phyloP scores from a whole-genome alignment of 106 monocot genomes.

The Hemerocallis citrina region DNA sequence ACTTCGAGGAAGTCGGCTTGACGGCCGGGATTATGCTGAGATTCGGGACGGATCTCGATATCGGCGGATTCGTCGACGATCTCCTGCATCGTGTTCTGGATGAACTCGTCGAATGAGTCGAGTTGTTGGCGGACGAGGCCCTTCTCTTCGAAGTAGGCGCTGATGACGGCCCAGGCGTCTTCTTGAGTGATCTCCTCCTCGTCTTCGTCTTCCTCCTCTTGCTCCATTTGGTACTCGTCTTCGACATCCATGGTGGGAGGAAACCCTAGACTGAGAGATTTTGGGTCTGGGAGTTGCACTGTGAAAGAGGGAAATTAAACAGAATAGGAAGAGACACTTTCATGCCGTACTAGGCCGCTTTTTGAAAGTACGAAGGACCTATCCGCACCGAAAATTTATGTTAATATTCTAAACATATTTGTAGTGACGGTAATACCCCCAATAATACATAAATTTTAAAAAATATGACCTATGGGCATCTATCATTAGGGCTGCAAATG shows the following conservation, averaged over 20 bases:
- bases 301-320: no score
- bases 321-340: no score
- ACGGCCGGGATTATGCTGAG: constrained; percentile 91
- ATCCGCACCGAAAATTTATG: no score
- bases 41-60: constrained; percentile 97
- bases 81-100: constrained; percentile 98
- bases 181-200: constrained; percentile 97
- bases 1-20: constrained; percentile 89
- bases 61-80: constrained; percentile 92
- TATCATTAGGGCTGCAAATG: no score
- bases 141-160: constrained; percentile 98
- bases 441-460: no score
- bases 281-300: no score
- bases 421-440: no score
- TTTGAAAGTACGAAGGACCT: no score
- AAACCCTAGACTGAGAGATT: no score
- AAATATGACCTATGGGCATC: no score
- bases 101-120: constrained; percentile 96
- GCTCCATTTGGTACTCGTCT: constrained; percentile 29
- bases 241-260: constrained; percentile 11
- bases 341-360: no score
- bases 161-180: constrained; percentile 98
- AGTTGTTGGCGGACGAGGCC: constrained; percentile 96
- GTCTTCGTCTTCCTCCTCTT: constrained; percentile 33
- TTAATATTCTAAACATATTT: no score